Percentiles rank a stretch among this genome's conserved stretches.
These are phyloP conservation scores for sunflower (Helianthus annuus) DNA, from an alignment of 129 eudicot species.

Conservation along the genomic window DNA sequence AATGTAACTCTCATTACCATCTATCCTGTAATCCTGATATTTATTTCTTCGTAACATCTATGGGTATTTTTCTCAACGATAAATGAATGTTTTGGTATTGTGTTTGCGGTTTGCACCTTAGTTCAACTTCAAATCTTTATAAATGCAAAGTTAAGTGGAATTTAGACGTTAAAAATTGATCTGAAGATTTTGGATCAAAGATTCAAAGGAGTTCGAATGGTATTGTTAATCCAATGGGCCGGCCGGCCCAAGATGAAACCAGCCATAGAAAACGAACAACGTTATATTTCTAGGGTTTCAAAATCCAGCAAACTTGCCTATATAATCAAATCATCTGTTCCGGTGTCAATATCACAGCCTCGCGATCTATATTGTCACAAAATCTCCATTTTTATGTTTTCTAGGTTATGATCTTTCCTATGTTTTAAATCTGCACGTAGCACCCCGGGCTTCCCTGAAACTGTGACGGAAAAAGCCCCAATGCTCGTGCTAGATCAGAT, in stretches of 20 bases:
- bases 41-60: too few species aligned
- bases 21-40: too few species aligned
- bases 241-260: background rate
- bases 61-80: too few species aligned
- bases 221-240: background rate
- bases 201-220: too few species aligned
- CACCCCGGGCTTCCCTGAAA: slow-evolving; percentile 92
- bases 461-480: slow-evolving; percentile 81
- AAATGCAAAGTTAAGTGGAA: too few species aligned
- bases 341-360: background rate
- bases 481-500: slow-evolving; percentile 66
- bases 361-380: background rate
- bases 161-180: too few species aligned
- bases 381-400: background rate
- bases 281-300: background rate
- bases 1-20: too few species aligned
- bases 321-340: background rate
- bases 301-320: background rate
- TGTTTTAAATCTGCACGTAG: slow-evolving; percentile 38
- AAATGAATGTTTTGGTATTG: too few species aligned
- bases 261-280: background rate
- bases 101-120: too few species aligned
- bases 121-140: too few species aligned
- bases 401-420: background rate
- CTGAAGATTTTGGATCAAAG: too few species aligned